Evolutionary conservation across 2,329 filamentous ascomycete species (phyloP).

Genomic region (Alternaria panax): DNA sequence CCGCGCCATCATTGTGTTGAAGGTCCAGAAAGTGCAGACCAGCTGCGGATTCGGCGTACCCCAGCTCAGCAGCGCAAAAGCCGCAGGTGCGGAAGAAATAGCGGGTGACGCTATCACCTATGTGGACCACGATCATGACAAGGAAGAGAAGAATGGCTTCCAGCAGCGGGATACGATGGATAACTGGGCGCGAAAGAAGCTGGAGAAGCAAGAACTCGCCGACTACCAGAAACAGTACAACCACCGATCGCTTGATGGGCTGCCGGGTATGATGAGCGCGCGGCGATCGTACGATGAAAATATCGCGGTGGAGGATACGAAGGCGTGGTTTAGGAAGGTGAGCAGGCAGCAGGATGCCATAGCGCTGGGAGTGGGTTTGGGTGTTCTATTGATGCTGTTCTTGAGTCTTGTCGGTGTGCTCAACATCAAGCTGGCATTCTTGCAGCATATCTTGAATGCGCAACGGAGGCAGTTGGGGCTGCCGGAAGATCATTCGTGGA

Average conservation of each 20-base stretch:
- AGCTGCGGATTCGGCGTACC: slow-evolving; percentile 73
- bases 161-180: slow-evolving; percentile 63
- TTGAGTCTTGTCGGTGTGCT: slow-evolving; percentile 26
- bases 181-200: slow-evolving; percentile 58
- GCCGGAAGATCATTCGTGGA: slow-evolving; percentile 20
- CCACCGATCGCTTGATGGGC: slow-evolving; percentile 36
- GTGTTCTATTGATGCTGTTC: slow-evolving; percentile 30
- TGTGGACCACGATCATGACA: slow-evolving; percentile 27
- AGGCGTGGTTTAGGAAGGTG: slow-evolving; percentile 35
- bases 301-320: slow-evolving; percentile 55
- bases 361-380: slow-evolving; percentile 26
- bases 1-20: slow-evolving; percentile 66
- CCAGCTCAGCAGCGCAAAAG: slow-evolving; percentile 48
- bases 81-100: slow-evolving; percentile 11
- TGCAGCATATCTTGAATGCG: slow-evolving; percentile 32
- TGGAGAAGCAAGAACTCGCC: slow-evolving; percentile 59
- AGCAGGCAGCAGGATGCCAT: slow-evolving; percentile 36
- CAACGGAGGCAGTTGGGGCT: slow-evolving; percentile 34
- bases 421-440: slow-evolving; percentile 27
- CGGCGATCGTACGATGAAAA: slow-evolving; percentile 56
- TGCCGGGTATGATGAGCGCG: slow-evolving; percentile 51
- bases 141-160: slow-evolving; percentile 18
- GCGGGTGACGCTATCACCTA: slow-evolving; percentile 26
- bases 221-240: slow-evolving; percentile 68
- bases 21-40: slow-evolving; percentile 70